These are phyloP conservation scores for Mesembryanthemum crystallinum DNA, from an alignment of 148 eudicot genomes.

Conservation along the genomic window DNA sequence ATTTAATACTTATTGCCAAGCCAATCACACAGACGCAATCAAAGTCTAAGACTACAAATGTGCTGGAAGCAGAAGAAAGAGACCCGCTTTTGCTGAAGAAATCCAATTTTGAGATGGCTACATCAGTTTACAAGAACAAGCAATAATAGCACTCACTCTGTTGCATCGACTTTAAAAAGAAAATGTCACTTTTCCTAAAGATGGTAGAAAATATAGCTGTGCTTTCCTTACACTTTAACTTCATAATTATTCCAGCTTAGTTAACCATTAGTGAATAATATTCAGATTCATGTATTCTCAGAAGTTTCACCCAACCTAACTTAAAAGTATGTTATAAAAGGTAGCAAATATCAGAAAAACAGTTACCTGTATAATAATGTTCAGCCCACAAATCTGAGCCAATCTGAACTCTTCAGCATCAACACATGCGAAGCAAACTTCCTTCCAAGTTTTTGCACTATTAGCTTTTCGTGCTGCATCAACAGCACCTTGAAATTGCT, in stretches of 20 bases:
- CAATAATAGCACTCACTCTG: not conserved
- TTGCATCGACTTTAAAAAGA: not conserved
- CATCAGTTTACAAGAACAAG: not conserved
- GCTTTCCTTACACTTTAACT: not conserved
- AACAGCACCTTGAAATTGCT: slow-evolving; percentile 96
- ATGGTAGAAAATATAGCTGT: not conserved
- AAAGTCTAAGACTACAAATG: not conserved
- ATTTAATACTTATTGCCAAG: not conserved
- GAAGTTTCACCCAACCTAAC: not conserved
- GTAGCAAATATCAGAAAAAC: not conserved
- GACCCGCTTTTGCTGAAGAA: not conserved
- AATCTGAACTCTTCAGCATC: slow-evolving; percentile 99
- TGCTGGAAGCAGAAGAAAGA: not conserved
- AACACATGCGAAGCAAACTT: slow-evolving; percentile 98
- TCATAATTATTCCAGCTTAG: not conserved
- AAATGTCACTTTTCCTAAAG: not conserved
- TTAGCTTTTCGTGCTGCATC: slow-evolving; percentile 98
- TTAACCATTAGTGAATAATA: not conserved
- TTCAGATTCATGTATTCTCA: not conserved
- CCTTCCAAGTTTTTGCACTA: slow-evolving; percentile 96
- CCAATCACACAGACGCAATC: not conserved
- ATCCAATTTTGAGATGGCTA: not conserved
- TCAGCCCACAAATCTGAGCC: slow-evolving; percentile 97
- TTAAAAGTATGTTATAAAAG: not conserved
- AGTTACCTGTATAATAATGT: slow-evolving; percentile 81